A percentile compares a stretch with the other conserved stretches of the same genome.
Evolutionary conservation across 352 stramenopile species (phyloP).

Genomic region (Phytopythium helicoides): DNA sequence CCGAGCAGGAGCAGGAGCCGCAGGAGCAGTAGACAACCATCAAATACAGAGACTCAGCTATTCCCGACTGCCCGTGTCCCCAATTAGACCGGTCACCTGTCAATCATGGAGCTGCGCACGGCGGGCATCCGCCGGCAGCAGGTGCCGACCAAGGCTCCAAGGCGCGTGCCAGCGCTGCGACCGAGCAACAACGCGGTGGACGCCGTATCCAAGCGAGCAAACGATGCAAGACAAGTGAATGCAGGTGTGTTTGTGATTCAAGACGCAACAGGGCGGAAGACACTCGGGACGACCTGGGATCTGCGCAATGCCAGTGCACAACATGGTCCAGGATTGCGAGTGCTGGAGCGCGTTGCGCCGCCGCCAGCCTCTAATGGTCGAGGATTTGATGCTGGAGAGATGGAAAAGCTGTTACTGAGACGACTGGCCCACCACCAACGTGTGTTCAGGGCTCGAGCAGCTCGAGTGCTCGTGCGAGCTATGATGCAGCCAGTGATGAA

Average conservation of each 20-base stretch:
- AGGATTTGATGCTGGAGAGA: constrained; percentile 48
- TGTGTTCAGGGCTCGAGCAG: constrained; percentile 21
- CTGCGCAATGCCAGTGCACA: constrained; percentile 52
- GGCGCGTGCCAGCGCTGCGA: constrained; percentile 25
- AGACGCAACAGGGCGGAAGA: constrained; percentile 57
- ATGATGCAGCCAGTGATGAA: constrained; percentile 33
- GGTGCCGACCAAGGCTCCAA: too few relatives aligned
- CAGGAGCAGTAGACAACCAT: constrained; percentile 3
- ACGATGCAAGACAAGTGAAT: constrained; percentile 36
- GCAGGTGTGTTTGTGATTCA: constrained; percentile 66
- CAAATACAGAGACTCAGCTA: constrained; percentile 8
- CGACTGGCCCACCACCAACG: constrained; percentile 36
- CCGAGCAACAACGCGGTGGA: constrained; percentile 1
- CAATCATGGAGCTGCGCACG: too few relatives aligned
- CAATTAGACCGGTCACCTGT: too few relatives aligned
- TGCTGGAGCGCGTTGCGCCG: constrained; percentile 48
- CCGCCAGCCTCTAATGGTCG: constrained; percentile 4
- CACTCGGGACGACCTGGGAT: constrained; percentile 75
- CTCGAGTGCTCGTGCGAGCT: constrained; percentile 30
- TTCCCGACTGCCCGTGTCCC: too few relatives aligned
- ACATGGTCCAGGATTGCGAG: constrained; percentile 46
- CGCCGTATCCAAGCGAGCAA: neutral
- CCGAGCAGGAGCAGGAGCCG: constrained; percentile 3
- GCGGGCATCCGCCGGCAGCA: too few relatives aligned
- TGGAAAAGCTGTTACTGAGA: constrained; percentile 43